Evolutionary conservation across 139 green algal species (phyloP).

Genomic region (Helicosporidium sp.): DNA sequence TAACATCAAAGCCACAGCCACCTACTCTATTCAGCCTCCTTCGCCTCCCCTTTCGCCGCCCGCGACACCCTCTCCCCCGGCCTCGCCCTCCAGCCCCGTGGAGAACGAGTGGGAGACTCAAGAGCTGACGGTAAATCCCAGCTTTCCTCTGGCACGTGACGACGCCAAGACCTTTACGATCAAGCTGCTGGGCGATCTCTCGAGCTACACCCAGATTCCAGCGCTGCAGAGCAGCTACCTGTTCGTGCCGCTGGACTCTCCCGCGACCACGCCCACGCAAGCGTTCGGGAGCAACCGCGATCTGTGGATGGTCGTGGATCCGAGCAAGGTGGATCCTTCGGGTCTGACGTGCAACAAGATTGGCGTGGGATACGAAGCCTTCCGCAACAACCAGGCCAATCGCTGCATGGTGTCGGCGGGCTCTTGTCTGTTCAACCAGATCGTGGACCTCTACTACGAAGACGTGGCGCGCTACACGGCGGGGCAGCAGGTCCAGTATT

Average conservation of each 20-base stretch:
- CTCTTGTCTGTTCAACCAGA: constrained; percentile 45
- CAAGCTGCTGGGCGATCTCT: constrained; percentile 55
- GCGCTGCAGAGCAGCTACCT: constrained; percentile 30
- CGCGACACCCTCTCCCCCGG: background rate
- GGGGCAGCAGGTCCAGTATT: constrained; percentile 37
- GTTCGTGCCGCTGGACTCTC: constrained; percentile 8
- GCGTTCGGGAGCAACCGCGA: constrained; percentile 21
- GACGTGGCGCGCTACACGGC: constrained; percentile 25
- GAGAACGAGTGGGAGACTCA: too few relatives aligned
- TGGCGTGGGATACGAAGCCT: constrained; percentile 27
- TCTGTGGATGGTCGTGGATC: constrained; percentile 56
- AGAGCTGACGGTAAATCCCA: constrained; percentile 33
- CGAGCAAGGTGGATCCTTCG: constrained; percentile 9
- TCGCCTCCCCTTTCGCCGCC: background rate
- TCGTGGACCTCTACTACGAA: constrained; percentile 30
- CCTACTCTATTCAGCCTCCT: too few relatives aligned
- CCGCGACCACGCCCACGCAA: background rate
- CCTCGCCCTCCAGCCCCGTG: background rate
- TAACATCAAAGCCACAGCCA: too few relatives aligned
- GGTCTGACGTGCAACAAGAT: constrained; percentile 47
- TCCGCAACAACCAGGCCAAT: constrained; percentile 24
- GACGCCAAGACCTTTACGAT: constrained; percentile 18
- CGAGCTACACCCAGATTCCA: constrained; percentile 39
- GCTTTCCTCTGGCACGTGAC: constrained; percentile 16
- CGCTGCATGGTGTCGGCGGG: constrained; percentile 3